Percentiles rank a stretch among this genome's conserved stretches.
phyloP scores from a whole-genome alignment of 2,329 filamentous ascomycete species.

The Fusarium begoniae region DNA sequence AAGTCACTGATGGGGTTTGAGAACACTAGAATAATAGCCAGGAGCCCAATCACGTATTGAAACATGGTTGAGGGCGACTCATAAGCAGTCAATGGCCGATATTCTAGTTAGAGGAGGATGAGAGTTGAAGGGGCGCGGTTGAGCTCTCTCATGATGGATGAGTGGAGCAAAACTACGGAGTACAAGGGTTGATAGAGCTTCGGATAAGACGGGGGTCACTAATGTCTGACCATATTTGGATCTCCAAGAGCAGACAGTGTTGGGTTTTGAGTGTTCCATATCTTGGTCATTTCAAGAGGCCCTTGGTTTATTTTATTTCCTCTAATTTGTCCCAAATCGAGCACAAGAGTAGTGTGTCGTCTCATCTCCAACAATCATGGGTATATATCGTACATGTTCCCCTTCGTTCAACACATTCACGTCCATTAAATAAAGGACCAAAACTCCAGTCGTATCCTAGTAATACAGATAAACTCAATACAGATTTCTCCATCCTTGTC shows the following conservation, averaged over 20 bases:
- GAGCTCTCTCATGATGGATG: slow-evolving; percentile 9
- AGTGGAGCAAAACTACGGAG: slow-evolving; percentile 8
- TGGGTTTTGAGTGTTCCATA: not conserved
- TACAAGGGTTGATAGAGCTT: slow-evolving; percentile 12
- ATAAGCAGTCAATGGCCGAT: not conserved
- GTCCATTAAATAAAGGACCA: not conserved
- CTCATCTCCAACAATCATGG: not conserved
- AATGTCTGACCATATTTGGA: not conserved
- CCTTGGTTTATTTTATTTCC: not conserved
- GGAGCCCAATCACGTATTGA: slow-evolving; percentile 54
- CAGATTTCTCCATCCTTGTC: not conserved
- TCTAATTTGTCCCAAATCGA: not conserved
- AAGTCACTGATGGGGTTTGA: slow-evolving; percentile 55
- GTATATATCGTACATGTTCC: slow-evolving; percentile 35
- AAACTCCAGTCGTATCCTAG: not conserved
- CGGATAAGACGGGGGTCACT: slow-evolving; percentile 12
- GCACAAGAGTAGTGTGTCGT: slow-evolving; percentile 30
- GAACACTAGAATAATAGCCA: slow-evolving; percentile 55
- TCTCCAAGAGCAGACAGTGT: not conserved
- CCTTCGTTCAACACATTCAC: not conserved
- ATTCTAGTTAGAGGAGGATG: not conserved
- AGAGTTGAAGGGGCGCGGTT: not conserved
- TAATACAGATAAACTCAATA: not conserved
- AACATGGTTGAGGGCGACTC: slow-evolving; percentile 49
- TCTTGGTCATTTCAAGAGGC: not conserved